Evolutionary conservation across 2,329 filamentous ascomycete species (phyloP).

Genomic region (Fusarium brachygibbosum): DNA sequence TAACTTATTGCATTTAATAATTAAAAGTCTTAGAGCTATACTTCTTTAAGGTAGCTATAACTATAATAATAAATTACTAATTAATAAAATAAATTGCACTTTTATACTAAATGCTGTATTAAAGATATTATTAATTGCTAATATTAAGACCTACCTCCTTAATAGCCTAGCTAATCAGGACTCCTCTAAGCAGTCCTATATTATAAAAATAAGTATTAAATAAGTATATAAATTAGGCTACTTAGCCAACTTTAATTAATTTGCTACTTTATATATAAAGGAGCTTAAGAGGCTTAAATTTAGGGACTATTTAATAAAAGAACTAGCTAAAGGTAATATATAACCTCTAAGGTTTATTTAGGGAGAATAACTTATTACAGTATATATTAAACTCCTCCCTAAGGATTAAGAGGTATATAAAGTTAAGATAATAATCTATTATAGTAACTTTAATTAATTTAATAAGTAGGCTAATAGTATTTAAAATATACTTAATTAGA

Average conservation of each 20-base stretch:
- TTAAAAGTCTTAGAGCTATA: slow-evolving; percentile 1
- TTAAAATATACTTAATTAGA: not conserved
- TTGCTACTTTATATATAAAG: accelerated
- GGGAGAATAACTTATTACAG: not conserved
- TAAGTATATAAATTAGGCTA: not conserved
- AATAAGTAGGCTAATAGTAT: not conserved
- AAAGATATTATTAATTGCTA: not conserved
- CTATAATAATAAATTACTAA: not conserved
- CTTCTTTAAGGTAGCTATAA: not conserved
- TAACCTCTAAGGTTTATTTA: not conserved
- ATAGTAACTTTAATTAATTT: not conserved
- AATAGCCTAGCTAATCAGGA: not conserved
- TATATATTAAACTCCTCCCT: not conserved
- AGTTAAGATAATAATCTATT: not conserved
- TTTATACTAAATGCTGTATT: too few relatives aligned
- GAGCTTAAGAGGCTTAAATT: not conserved
- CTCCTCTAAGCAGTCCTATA: not conserved
- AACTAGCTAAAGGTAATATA: not conserved
- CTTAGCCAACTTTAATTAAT: accelerated
- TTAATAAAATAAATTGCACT: not conserved
- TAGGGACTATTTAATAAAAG: not conserved
- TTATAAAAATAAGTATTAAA: not conserved
- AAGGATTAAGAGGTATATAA: not conserved
- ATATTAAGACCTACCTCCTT: not conserved
- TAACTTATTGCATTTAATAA: too few relatives aligned